These are phyloP conservation scores for Striga hermonthica DNA, from an alignment of 305 asterid species.

Conservation along the genomic window DNA sequence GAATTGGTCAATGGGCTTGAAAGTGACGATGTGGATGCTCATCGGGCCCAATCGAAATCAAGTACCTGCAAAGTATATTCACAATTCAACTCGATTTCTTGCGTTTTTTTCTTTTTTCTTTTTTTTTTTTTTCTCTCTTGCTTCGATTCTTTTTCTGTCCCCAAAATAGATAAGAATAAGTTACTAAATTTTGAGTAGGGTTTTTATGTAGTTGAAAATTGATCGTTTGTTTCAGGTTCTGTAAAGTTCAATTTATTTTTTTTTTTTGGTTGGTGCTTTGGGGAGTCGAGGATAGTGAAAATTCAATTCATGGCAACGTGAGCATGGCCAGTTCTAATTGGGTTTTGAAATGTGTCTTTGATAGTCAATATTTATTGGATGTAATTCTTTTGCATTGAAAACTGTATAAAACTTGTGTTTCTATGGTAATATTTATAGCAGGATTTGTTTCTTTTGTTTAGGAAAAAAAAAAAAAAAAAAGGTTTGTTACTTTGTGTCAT, in stretches of 20 bases:
- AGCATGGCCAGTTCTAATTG: neutral
- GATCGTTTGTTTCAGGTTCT: conserved; percentile 11
- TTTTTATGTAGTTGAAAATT: too few species aligned
- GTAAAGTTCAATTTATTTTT: neutral
- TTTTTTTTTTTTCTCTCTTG: too few species aligned
- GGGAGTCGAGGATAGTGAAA: neutral
- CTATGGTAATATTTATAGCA: neutral
- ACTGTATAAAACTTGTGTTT: neutral
- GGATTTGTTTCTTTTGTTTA: neutral
- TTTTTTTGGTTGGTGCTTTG: neutral
- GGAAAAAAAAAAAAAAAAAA: neutral
- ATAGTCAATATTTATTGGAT: neutral
- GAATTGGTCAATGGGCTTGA: conserved; percentile 56
- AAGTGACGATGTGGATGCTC: conserved; percentile 49
- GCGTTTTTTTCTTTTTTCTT: too few species aligned
- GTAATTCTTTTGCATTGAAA: neutral
- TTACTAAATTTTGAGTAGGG: too few species aligned
- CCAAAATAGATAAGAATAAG: too few species aligned
- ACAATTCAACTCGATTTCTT: neutral
- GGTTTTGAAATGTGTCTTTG: conserved; percentile 6
- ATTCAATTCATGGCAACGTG: neutral
- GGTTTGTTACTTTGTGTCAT: neutral
- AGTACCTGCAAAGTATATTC: conserved; percentile 56
- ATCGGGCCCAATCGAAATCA: conserved; percentile 41
- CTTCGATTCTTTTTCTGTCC: too few species aligned